phyloP scores from a whole-genome alignment of 352 stramenopile genomes.

The Globisporangium radiosum region DNA sequence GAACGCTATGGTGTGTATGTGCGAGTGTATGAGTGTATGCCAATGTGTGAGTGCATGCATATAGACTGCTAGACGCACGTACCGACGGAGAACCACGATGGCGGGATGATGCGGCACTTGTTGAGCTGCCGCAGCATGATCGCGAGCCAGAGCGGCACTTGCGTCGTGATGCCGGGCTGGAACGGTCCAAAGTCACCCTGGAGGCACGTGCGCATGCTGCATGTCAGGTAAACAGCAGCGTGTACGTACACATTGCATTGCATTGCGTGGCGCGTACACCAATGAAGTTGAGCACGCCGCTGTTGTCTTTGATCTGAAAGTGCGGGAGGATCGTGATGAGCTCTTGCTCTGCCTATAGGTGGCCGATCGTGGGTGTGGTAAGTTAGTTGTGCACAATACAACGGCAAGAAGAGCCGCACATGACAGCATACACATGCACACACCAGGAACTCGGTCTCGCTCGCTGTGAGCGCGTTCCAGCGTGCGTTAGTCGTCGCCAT shows the following conservation, averaged over 20 bases:
- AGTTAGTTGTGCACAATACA: not conserved
- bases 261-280: constrained; percentile 25
- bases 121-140: constrained; percentile 86
- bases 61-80: not conserved
- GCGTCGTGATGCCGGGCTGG: constrained; percentile 72
- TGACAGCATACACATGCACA: not conserved
- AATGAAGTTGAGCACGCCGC: constrained; percentile 76
- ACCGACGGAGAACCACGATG: constrained; percentile 80
- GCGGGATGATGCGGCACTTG: constrained; percentile 80
- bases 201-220: not conserved
- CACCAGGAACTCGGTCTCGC: constrained; percentile 80
- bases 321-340: constrained; percentile 82
- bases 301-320: constrained; percentile 78
- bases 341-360: constrained; percentile 72
- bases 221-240: too few relatives aligned
- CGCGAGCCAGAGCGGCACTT: constrained; percentile 86
- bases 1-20: constrained; percentile 30
- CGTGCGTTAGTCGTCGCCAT: constrained; percentile 11
- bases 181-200: constrained; percentile 87
- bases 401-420: too few relatives aligned
- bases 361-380: not conserved
- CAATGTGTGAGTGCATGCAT: not conserved
- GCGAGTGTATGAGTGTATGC: not conserved
- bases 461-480: constrained; percentile 31
- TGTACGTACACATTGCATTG: not conserved